Base-by-base conservation (phyloP, 2,329 filamentous ascomycete species). In the Monosporascus ibericus region DNA sequence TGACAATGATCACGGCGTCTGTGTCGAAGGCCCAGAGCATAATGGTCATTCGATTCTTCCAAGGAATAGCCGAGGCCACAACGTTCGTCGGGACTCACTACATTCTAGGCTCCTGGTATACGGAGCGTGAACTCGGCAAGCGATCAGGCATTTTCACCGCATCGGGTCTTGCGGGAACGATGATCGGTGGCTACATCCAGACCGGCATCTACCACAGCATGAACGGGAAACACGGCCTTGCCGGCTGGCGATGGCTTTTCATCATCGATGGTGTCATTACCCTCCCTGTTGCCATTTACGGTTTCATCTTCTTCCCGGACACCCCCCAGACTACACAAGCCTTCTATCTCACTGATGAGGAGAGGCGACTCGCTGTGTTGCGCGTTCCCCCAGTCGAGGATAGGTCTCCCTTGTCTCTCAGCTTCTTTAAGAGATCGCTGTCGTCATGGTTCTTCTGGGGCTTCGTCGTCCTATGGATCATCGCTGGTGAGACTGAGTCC, bases 401-500 rank as follows among this genome's bases (percentile, higher is more conserved):
- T 52, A 66, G 68, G 1, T 71, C 77, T 2, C 76, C 77, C 0
- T 63, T 82, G 14, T 76, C 70, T 25, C 63, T 74, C 51, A 54
- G 59, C 1, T 85, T 87, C 57, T 58, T 76, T 24, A 81, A 75
- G 55, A 75, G 74, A 44, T 76, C 85, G 17, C 72, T 87, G 9
- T 70, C 71, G 0, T 83, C 80, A 0, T 84, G 79, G 77, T 78
- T 84, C 60, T 86, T 80, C 75, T 87, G 82, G 72, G 83, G 82
- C 1, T 87, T 88, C 58, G 77, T 82, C 2, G 62, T 81, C 5
- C 77, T 88, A 0, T 88, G 85, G 84, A 78, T 86, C 57, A 82
- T 90, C 40, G 85, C 85, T 0, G 84, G 85, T 30, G 84, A 88
- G 63, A 85, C 83, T 0, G 86, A 90, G 64, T 86, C 83, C 0